Evolutionary conservation across 2,329 filamentous ascomycete species (phyloP), one percentile per base, ranked within the genome.

Genomic region (Grosmannia clavigera): DNA sequence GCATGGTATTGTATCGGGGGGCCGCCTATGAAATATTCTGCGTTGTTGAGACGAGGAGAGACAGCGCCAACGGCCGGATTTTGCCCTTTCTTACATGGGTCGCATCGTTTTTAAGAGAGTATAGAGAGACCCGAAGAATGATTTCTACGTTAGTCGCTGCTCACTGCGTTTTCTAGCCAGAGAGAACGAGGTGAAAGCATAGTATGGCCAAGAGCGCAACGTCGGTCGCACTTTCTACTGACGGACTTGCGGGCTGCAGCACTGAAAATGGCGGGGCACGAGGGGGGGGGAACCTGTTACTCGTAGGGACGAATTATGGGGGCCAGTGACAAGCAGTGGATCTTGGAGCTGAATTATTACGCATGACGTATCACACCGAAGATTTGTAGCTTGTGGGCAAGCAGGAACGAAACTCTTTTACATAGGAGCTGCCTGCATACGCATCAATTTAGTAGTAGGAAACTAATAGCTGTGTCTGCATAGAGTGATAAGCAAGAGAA

Each of bases 1-100:
- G 86, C 90, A 95, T 94, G 29, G 56, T 60, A 43, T 25, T 27
- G 31, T 25, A 16, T 16, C 12, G 54, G n/a, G 35, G 22, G 19
- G 22, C n/a, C 19, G 31, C 52, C 14, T 35, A 35, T 38, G 52
- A 19, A 38, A 16, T 52, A 7, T 5, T 38, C 53, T 57, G 55
- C 55, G 40, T 48, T 57, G 55, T 57, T 57, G 55, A 57, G 50
- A 57, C 46, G 29, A 19, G 43, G 29, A 51, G 10, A 38, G 7
- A n/a, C 43, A 33, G 43, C 6, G 27, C 56, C 46, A 19, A 5
- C 31, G 12, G 43, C 43, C 43, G 50, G 40, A 16, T 12, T 35
- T 29, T 27, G 48, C 19, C 27, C 22, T 56, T 51, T 22, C 56
- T 35, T 58, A 52, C 11, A 27, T n/a, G 11, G n/a, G 31, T 48